Conservation (phyloP, 768 basidiomycete species). For the Rhizopogon sp. region DNA sequence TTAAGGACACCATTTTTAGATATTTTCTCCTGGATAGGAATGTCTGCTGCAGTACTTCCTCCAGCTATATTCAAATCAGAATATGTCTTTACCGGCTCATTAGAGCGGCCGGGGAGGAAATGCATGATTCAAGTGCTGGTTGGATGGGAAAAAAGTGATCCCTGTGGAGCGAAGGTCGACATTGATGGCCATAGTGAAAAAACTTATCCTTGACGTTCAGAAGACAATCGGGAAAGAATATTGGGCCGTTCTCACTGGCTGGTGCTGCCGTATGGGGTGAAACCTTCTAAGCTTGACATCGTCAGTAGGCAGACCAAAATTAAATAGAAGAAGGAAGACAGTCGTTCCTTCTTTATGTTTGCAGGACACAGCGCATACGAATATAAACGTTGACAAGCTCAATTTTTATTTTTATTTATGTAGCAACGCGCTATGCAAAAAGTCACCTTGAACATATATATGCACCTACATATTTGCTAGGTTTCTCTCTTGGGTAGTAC, state of each 20-base stretch:
- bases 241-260: background rate
- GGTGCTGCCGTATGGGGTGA: background rate
- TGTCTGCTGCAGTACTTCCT: slow-evolving; percentile 2
- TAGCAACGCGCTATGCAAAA: too few species aligned
- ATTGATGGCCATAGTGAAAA: background rate
- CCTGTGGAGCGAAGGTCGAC: background rate
- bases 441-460: too few species aligned
- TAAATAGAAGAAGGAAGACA: too few species aligned
- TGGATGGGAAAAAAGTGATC: background rate
- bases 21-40: slow-evolving; percentile 13
- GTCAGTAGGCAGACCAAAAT: too few species aligned
- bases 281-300: too few species aligned
- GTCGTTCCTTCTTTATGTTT: too few species aligned
- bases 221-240: background rate
- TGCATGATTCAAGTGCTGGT: slow-evolving; percentile 12
- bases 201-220: background rate
- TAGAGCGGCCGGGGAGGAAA: slow-evolving; percentile 25
- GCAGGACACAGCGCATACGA: too few species aligned
- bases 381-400: too few species aligned
- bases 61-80: slow-evolving; percentile 4
- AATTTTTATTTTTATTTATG: too few species aligned
- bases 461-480: too few species aligned
- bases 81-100: slow-evolving; percentile 14
- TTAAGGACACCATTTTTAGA: slow-evolving; percentile 21
- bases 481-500: too few species aligned